Evolutionary conservation across 768 basidiomycete genomes (phyloP), one percentile per base, ranked within the genome.

Genomic region (Kwoniella newhampshirensis): DNA sequence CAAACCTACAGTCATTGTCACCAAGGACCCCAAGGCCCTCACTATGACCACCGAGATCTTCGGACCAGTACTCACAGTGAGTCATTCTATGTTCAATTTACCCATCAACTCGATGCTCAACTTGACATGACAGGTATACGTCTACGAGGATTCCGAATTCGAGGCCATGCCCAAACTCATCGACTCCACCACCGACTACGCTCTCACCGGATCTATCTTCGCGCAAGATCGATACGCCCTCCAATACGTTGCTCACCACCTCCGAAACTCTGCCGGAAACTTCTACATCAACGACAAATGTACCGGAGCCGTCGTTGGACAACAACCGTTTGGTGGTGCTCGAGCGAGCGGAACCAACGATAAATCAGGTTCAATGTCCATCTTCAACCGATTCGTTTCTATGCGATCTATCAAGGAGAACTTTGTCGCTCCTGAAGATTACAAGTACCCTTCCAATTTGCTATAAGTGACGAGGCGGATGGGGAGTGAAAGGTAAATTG

Each of bases 31-130:
- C 37, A 84, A 84, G 59, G 88, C 85, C 1, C 77, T 93, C 41
- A 93, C 92, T 1, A 89, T 99, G 84, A 83, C 82, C 6, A 89
- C 97, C 64, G 96, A 99, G 79, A 89, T 99, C 68, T 98, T 99
- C 68, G 96, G 96, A 1, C 96, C 96, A 23, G 93, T 98, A 32
- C 68, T 97, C 50, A 94, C 93, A 32, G 90, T 89, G 62, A 46
- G 80, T 67, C n/a, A n/a, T n/a, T n/a, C n/a, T n/a, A n/a, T n/a
- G 40, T n/a, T 26, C 42, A 26, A 6, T 32, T 39, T 32, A 7
- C 18, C 8, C 9, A 21, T 15, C 15, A 15, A 5, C 28, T 39
- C 8, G 9, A 37, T 18, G 17, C 39, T 43, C 27, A 21, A 17
- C 7, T 23, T 42, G 32, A 21, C 7, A 32, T 6, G 13, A 17